phyloP scores from a whole-genome alignment of 768 basidiomycete species.

The Macrolepiota albuminosa region DNA sequence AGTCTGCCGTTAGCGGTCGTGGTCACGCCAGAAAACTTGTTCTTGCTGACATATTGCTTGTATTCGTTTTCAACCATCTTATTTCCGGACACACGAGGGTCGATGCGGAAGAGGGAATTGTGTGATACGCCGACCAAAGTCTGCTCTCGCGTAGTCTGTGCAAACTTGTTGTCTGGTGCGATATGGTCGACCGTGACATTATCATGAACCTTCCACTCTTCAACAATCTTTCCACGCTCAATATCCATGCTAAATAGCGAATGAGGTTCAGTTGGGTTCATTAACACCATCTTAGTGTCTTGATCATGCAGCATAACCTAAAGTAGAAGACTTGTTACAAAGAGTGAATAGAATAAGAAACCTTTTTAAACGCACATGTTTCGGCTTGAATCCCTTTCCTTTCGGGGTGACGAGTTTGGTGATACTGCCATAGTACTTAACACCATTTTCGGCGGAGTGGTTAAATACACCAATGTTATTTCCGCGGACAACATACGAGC shows the following conservation, averaged over 20 bases:
- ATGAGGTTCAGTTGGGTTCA: conserved; percentile 76
- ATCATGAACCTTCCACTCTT: conserved; percentile 98
- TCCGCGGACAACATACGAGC: conserved; percentile 90
- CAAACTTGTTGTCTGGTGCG: conserved; percentile 91
- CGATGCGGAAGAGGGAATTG: conserved; percentile 96
- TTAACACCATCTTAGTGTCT: conserved; percentile 92
- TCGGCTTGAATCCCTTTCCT: conserved; percentile 81
- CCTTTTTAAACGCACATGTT: conserved; percentile 50
- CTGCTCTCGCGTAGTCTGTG: conserved; percentile 87
- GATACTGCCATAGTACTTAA: conserved; percentile 87
- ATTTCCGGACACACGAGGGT: conserved; percentile 87
- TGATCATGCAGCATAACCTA: conserved; percentile 97
- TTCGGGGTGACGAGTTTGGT: conserved; percentile 75
- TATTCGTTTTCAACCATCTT: conserved; percentile 94
- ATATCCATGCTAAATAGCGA: conserved; percentile 90
- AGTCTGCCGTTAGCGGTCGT: conserved; percentile 86
- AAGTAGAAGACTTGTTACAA: conserved; percentile 7
- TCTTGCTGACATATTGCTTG: conserved; percentile 95
- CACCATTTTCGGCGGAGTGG: conserved; percentile 59
- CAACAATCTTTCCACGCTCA: conserved; percentile 91
- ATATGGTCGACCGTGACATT: conserved; percentile 83
- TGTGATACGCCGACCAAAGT: conserved; percentile 91
- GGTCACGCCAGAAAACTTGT: conserved; percentile 88
- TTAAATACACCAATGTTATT: conserved; percentile 90
- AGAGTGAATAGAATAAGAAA: background rate